Percentiles rank a stretch among this genome's conserved stretches.
These are phyloP conservation scores for Casuarina cunninghamiana DNA, from an alignment of 306 rosid genomes.

Conservation along the genomic window DNA sequence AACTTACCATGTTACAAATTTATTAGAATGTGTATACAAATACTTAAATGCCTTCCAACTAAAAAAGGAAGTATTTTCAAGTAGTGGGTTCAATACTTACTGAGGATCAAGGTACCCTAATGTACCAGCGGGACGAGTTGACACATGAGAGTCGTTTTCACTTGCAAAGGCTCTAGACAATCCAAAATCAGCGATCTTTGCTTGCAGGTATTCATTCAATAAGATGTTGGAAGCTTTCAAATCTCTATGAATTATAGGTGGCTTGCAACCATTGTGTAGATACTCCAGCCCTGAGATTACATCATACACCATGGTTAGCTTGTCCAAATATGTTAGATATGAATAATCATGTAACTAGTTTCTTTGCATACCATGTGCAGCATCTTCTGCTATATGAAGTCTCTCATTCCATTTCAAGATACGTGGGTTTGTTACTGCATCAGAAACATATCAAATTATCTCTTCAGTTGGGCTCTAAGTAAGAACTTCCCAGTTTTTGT, in stretches of 20 bases:
- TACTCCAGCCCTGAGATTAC: constrained; percentile 20
- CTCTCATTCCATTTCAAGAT: constrained; percentile 30
- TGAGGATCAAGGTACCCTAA: constrained; percentile 30
- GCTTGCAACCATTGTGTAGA: constrained; percentile 28
- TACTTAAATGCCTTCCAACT: background rate
- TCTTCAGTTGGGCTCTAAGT: no score
- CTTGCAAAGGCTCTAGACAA: constrained; percentile 24
- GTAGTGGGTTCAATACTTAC: constrained; percentile 5
- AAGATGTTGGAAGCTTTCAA: constrained; percentile 43
- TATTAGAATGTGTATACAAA: no score
- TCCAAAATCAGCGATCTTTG: constrained; percentile 48
- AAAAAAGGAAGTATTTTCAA: background rate
- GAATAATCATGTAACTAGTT: background rate
- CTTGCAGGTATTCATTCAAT: constrained; percentile 28
- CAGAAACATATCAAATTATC: background rate
- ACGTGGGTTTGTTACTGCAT: constrained; percentile 3
- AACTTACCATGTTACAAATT: no score
- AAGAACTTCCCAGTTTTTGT: no score
- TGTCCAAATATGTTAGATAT: no score
- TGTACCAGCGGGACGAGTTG: constrained; percentile 26
- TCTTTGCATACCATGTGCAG: constrained; percentile 25
- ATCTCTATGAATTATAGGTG: constrained; percentile 2
- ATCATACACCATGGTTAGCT: background rate
- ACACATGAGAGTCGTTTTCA: constrained; percentile 12
- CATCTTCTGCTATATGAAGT: constrained; percentile 11